Percentiles rank a stretch among this genome's conserved stretches.
phyloP scores from a whole-genome alignment of 1,284 basidiomycete genomes.

The Lentinula novae-zelandiae region DNA sequence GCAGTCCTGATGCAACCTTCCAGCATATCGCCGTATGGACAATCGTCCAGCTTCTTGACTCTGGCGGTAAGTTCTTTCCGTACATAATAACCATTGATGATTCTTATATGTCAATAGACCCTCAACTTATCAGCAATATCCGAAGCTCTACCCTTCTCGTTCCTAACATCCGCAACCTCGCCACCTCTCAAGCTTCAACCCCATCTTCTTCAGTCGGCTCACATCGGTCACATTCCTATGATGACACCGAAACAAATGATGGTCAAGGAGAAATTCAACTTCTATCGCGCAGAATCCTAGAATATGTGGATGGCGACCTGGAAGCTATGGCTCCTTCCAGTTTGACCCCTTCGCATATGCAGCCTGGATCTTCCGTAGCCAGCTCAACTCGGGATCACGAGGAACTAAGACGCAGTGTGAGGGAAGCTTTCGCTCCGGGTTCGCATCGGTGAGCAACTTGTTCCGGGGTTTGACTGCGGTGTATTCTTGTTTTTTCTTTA shows the following conservation, averaged over 20 bases:
- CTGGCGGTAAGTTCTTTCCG: constrained; percentile 58
- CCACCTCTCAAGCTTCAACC: constrained; percentile 68
- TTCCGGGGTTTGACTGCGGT: not conserved
- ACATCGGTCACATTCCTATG: constrained; percentile 71
- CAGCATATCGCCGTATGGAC: constrained; percentile 99
- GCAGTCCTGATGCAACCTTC: constrained; percentile 96
- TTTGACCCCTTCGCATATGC: constrained; percentile 57
- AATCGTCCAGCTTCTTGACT: constrained; percentile 94
- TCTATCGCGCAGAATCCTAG: constrained; percentile 80
- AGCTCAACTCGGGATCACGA: constrained; percentile 67
- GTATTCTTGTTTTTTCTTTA: not conserved
- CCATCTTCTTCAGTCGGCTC: constrained; percentile 72
- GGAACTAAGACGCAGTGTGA: constrained; percentile 73
- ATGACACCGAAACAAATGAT: constrained; percentile 78
- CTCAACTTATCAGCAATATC: constrained; percentile 87
- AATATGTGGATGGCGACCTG: constrained; percentile 74
- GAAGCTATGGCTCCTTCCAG: constrained; percentile 60
- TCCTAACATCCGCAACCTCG: constrained; percentile 81
- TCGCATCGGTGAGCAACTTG: constrained; percentile 43
- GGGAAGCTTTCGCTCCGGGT: constrained; percentile 67
- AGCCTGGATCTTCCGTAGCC: constrained; percentile 58
- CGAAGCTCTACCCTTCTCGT: constrained; percentile 78
- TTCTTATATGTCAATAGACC: constrained; percentile 47
- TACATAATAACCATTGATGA: constrained; percentile 8
- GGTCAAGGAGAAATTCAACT: constrained; percentile 87